Base-by-base conservation (phyloP, 169 alveolate species). In the Plasmodium reichenowi region DNA sequence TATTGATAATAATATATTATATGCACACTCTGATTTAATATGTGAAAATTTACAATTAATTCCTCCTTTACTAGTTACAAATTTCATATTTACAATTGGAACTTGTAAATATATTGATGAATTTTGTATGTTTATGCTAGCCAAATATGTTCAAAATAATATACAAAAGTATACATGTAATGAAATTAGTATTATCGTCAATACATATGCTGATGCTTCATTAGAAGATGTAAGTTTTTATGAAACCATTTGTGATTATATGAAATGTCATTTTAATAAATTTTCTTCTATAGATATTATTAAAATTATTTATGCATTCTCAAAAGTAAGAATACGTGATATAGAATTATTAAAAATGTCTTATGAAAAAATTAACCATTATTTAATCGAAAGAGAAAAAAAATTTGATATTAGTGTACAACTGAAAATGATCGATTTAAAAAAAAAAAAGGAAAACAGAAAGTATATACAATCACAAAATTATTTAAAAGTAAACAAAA, bases 71-170 rank as follows among this genome's bases (percentile, higher is more conserved):
- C n/a, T 83, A 67, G 52, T 68, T 26, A 83, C 91, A 7, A 83
- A 83, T 83, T 83, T 68, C 68, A 83, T 83, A 54, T 83, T 83
- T 26, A 83, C 91, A 20, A 83, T 83, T 54, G 91, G 91, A 10
- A 83, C 91, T 29, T 83, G 91, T 60, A 83, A 83, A 63, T 62
- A 83, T 45, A 58, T 83, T 20, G 91, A 83, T 48, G 91, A 83
- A 56, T 83, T 83, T 15, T 83, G 91, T 38, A 83, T 83, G 91
- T 83, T 83, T 62, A 83, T 83, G 91, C 62, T 83, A 58, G 91
- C 91, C 13, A 83, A 83, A 45, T 63, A 68, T 68, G 91, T 83
- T 20, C 91, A 83, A 64, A 83, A 83, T 83, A 67, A 83, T 70
- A 62, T 83, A 0, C 54, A 83, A 10, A 24, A 24, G 3, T 83